phyloP scores from a whole-genome alignment of 2,329 filamentous ascomycete species.

The Aspergillus melleus region DNA sequence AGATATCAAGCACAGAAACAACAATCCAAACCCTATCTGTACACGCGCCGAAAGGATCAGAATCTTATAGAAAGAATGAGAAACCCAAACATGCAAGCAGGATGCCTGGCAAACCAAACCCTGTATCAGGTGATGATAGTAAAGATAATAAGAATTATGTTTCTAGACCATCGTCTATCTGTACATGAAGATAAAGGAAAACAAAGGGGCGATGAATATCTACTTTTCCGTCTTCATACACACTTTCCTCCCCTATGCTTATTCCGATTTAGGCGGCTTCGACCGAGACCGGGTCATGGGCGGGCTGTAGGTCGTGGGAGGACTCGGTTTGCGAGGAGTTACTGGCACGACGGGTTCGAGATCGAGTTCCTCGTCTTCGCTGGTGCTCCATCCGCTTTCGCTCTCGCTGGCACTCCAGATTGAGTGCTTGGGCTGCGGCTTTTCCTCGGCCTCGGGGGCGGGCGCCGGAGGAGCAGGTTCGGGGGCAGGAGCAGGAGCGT shows the following conservation, averaged over 20 bases:
- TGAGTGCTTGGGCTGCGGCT: constrained; percentile 12
- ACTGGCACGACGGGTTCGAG: not conserved
- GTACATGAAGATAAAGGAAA: too few relatives aligned
- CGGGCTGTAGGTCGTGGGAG: not conserved
- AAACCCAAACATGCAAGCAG: not conserved
- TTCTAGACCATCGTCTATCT: too few relatives aligned
- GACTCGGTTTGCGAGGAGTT: not conserved
- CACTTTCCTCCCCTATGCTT: not conserved
- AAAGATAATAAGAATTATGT: not conserved
- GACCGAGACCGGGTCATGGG: not conserved
- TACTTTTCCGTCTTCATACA: not conserved
- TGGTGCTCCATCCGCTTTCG: constrained; percentile 37
- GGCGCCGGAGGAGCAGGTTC: not conserved
- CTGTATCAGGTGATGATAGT: not conserved
- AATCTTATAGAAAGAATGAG: not conserved
- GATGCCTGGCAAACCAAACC: not conserved
- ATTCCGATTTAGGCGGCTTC: not conserved
- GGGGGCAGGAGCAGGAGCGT: not conserved
- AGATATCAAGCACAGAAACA: not conserved
- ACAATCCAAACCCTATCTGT: not conserved
- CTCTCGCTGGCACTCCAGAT: constrained; percentile 39
- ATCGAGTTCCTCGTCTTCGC: constrained; percentile 16
- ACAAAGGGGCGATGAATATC: too few relatives aligned
- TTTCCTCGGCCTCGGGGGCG: constrained; percentile 2
- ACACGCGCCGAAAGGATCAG: not conserved